Evolutionary conservation across 2,329 filamentous ascomycete species (phyloP).

Genomic region (Huntiella decipiens): DNA sequence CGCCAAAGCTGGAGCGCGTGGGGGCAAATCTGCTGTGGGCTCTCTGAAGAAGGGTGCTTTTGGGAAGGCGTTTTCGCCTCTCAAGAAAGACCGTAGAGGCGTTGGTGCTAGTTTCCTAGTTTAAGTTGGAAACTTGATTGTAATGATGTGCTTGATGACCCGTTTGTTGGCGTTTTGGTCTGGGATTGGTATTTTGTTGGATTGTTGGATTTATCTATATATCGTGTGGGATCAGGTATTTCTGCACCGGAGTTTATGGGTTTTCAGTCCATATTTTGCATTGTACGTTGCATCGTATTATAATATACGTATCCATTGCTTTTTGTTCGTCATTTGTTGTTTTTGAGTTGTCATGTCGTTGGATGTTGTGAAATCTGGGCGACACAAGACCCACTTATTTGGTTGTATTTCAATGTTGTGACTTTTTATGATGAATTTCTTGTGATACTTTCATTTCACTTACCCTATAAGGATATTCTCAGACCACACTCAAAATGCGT

Average conservation of each 20-base stretch:
- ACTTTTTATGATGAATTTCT: background rate
- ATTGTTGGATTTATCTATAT: background rate
- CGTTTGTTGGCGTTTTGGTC: background rate
- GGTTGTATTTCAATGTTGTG: background rate
- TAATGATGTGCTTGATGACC: background rate
- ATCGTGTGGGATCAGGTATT: no score
- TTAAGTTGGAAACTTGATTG: constrained; percentile 14
- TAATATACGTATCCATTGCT: no score
- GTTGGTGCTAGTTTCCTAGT: constrained; percentile 41
- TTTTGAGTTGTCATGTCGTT: no score
- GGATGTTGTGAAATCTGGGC: no score
- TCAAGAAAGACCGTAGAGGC: constrained; percentile 50
- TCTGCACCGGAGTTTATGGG: no score
- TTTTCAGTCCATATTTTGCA: no score
- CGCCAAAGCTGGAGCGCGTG: constrained; percentile 2
- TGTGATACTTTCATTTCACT: background rate
- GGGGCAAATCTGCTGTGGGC: constrained; percentile 12
- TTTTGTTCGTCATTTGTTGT: no score
- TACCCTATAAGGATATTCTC: background rate
- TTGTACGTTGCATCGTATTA: no score
- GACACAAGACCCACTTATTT: background rate
- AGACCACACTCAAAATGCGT: background rate
- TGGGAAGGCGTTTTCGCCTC: constrained; percentile 43
- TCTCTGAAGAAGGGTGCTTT: constrained; percentile 23
- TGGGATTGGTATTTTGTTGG: background rate